Percentiles rank a stretch among this genome's conserved stretches.
Conservation (phyloP, 306 rosid species). For the Prunus mume region DNA sequence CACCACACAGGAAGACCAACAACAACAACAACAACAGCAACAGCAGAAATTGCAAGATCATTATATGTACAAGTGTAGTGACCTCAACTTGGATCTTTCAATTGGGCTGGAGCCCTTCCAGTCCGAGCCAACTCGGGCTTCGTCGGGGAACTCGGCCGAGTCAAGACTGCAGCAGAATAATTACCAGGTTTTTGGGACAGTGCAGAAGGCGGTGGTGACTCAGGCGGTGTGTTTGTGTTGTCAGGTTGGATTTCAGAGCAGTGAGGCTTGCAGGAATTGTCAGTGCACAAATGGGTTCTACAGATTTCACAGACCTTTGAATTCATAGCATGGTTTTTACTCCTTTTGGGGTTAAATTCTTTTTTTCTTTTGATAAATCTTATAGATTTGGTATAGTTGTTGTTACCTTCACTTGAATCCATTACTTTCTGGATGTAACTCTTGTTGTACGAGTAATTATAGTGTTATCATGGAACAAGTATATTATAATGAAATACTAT, state of each 20-base stretch:
- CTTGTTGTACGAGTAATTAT: neutral
- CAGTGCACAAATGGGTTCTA: conserved; percentile 23
- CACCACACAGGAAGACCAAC: conserved; percentile 47
- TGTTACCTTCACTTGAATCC: neutral
- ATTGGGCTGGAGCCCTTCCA: conserved; percentile 53
- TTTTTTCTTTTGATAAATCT: neutral
- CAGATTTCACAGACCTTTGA: conserved; percentile 29
- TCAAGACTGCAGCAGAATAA: conserved; percentile 25
- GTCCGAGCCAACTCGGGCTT: conserved; percentile 29
- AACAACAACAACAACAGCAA: neutral
- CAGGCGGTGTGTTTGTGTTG: conserved; percentile 39
- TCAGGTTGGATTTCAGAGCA: conserved; percentile 36
- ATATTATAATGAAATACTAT: no score
- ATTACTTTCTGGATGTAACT: neutral
- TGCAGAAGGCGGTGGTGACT: conserved; percentile 4
- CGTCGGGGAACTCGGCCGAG: conserved; percentile 41
- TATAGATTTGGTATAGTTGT: conserved; percentile 1
- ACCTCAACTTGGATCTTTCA: conserved; percentile 55
- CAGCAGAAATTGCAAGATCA: neutral
- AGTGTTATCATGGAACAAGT: no score
- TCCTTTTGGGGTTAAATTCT: neutral
- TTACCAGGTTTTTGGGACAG: neutral
- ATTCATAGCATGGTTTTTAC: neutral
- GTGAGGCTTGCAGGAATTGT: conserved; percentile 38
- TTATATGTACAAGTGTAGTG: conserved; percentile 1